Evolutionary conservation across 768 basidiomycete genomes (phyloP), one percentile per base, ranked within the genome.

Genomic region (Lepiota brunneoincarnata): DNA sequence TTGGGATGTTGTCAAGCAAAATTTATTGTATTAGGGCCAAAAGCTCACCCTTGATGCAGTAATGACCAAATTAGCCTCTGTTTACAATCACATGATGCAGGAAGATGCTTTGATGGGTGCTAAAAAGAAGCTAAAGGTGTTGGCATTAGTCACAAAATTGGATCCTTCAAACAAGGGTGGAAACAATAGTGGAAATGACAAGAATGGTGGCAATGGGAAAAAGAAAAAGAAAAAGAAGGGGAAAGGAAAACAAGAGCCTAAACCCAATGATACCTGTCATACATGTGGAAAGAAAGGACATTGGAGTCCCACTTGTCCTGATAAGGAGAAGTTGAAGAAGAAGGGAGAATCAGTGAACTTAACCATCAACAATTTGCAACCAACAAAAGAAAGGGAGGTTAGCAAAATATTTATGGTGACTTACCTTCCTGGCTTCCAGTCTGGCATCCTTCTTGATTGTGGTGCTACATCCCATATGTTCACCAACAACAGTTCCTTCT

Each of bases 381-480:
- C 41, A 24, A 28, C 42, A 11, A 23, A 34, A 14, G 24, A 44
- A 2, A 31, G 54, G 4, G 59, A 55, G 31, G 45, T 59, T 45
- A 42, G 58, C 6, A 20, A 15, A 14, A 26, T 44, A 15, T 42
- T 44, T 9, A 48, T 46, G 18, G 43, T 24, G 6, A 21, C 23
- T n/a, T 35, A 37, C 7, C 14, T 24, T 23, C 9, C 7, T 11
- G 18, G 10, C 28, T 6, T 23, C 12, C 28, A 35, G n/a, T 35
- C 51, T 15, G 43, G 28, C 14, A 10, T 44, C 1, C 12, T 61
- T 37, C 36, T 60, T 4, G 59, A 61, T 37, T 47, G 49, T 35
- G 56, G 53, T 6, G 60, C 58, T 0, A 49, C 59, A 9, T 55
- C 49, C 1, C 61, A 62, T 36, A 62, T 62, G 60, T 60, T 56